Evolutionary conservation across 1,284 basidiomycete genomes (phyloP).

Genomic region (Apiotrichum gamsii): DNA sequence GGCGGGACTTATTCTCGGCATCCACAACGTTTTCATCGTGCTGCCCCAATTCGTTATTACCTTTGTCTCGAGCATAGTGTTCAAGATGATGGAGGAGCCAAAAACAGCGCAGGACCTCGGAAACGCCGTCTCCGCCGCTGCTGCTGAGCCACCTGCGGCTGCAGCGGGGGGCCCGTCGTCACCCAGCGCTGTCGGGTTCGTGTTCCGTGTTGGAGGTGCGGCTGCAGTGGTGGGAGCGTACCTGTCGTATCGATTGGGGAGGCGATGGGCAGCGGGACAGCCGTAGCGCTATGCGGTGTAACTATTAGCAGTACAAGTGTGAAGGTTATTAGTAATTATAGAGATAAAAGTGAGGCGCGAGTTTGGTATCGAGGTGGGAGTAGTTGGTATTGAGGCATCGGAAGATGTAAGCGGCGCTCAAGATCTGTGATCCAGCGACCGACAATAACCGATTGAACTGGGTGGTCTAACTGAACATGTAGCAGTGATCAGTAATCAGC

Average conservation of each 20-base stretch:
- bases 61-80: conserved; percentile 49
- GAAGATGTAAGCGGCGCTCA: too few species aligned
- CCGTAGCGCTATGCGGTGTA: not conserved
- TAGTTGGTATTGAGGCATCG: too few species aligned
- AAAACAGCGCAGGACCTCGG: too few species aligned
- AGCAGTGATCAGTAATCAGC: too few species aligned
- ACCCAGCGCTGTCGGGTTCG: conserved; percentile 12
- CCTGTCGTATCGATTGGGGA: conserved; percentile 12
- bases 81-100: conserved; percentile 48
- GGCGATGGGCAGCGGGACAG: conserved; percentile 6
- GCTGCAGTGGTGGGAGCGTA: conserved; percentile 13
- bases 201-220: conserved; percentile 16
- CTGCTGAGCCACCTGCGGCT: not conserved
- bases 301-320: not conserved
- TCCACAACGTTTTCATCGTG: conserved; percentile 86
- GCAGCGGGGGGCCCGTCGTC: not conserved
- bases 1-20: conserved; percentile 85
- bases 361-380: too few species aligned
- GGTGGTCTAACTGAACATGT: too few species aligned
- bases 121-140: not conserved
- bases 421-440: too few species aligned
- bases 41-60: conserved; percentile 55
- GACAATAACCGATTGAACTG: too few species aligned
- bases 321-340: too few species aligned
- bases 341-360: too few species aligned